These are phyloP conservation scores for Russula emetica DNA, from an alignment of 768 basidiomycete species.

Conservation along the genomic window DNA sequence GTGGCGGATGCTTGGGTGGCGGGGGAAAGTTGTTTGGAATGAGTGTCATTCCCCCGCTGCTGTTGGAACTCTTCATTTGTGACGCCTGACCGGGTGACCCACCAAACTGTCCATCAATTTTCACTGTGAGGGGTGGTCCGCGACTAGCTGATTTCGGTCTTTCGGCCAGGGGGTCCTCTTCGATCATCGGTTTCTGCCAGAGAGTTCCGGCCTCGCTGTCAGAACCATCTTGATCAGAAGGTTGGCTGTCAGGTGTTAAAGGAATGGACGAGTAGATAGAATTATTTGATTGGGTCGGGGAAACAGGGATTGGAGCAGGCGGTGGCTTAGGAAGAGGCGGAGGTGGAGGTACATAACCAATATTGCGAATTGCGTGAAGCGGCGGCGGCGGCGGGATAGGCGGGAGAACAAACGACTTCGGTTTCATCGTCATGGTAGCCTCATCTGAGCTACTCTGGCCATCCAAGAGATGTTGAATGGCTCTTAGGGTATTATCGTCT, in stretches of 20 bases:
- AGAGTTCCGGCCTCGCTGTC: constrained; percentile 48
- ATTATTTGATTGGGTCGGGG: constrained; percentile 3
- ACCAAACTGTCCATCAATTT: constrained; percentile 28
- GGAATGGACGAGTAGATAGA: constrained; percentile 19
- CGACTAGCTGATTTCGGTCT: constrained; percentile 16
- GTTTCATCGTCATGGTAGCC: constrained; percentile 20
- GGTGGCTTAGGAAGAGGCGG: constrained; percentile 24
- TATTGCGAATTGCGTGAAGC: constrained; percentile 18
- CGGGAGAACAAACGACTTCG: constrained; percentile 23
- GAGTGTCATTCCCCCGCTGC: constrained; percentile 38
- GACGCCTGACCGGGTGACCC: constrained; percentile 33
- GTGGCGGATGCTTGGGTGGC: constrained; percentile 29
- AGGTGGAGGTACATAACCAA: constrained; percentile 27
- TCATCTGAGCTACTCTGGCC: constrained; percentile 23
- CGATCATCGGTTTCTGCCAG: constrained; percentile 43
- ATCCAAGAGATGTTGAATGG: constrained; percentile 24
- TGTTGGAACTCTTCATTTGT: constrained; percentile 20
- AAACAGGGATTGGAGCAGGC: constrained; percentile 14
- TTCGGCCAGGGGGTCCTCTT: constrained; percentile 19
- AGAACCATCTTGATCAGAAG: constrained; percentile 42
- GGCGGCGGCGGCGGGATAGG: constrained; percentile 25
- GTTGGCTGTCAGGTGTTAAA: constrained; percentile 21
- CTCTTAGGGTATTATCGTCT: constrained; percentile 22
- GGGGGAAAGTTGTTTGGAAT: constrained; percentile 30
- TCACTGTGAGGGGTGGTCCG: constrained; percentile 28